Base-by-base conservation (phyloP, 1,139 yeast species). In the Spencermartinsiella ligniputridi region DNA sequence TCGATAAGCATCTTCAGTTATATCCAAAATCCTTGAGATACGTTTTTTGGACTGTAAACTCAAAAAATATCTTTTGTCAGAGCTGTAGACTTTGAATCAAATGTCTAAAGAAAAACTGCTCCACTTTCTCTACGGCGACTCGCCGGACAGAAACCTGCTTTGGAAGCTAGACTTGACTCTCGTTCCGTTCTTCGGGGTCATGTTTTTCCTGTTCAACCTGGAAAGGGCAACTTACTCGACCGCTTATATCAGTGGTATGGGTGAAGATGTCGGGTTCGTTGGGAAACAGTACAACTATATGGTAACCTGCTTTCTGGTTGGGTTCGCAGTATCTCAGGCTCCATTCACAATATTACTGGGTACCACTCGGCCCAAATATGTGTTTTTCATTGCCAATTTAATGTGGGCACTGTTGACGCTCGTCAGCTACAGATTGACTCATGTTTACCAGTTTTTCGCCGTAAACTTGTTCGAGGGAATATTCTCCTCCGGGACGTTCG, bases 261-360 rank as follows among this genome's bases (percentile, higher is more conserved):
- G 75, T 51, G 78, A 77, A 54, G 81, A 74, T 45, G 66, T 83
- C 40, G 67, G 72, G 18, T 76, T 83, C 78, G 63, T 70, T 49
- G 85, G 85, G n/a, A 80, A 79, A 51, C 83, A 81, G 55, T 76
- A 77, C 62, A 80, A 76, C 45, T 67, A 78, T 54, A 77, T 84
- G n/a, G 79, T 76, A 54, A 78, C 76, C 17, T 63, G 79, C 60
- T 81, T 75, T 59, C 71, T 66, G 35, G 73, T 78, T 44, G 88
- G 85, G 46, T 72, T 75, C 52, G 72, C 79, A 33, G 65, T 81
- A 16, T 78, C 78, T 58, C 83, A 78, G 58, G 62, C 70, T 15
- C 73, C 72, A n/a, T 51, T 66, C 61, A 52, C 55, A 58, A 45
- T 68, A 59, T 51, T 52, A 60, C 19, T 56, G 62, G 47, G 64